A percentile compares a stretch with the other conserved stretches of the same genome.
These are phyloP conservation scores for Pseudopithomyces chartarum DNA, from an alignment of 2,329 filamentous ascomycete species.

Conservation along the genomic window DNA sequence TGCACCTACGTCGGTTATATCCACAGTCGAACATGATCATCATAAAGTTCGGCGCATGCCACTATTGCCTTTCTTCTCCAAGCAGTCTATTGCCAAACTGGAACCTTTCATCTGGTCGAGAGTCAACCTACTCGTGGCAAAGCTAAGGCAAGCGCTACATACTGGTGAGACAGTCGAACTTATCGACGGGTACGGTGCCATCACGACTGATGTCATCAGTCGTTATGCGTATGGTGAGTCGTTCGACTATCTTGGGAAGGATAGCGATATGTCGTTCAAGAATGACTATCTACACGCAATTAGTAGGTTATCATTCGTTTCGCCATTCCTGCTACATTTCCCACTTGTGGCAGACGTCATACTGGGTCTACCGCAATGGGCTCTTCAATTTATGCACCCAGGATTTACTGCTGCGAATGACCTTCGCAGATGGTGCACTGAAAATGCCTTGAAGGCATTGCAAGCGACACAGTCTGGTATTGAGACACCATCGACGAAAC, in stretches of 20 bases:
- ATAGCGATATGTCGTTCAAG: not conserved
- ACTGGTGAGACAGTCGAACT: conserved; percentile 4
- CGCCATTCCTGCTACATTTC: not conserved
- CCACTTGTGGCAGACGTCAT: conserved; percentile 1
- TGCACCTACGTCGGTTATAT: conserved; percentile 1
- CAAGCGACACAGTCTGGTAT: not conserved
- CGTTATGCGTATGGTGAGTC: conserved; percentile 13
- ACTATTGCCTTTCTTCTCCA: conserved; percentile 33
- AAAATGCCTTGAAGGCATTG: not conserved
- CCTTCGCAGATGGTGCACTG: conserved; percentile 1
- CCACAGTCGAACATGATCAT: conserved; percentile 25
- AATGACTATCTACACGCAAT: conserved; percentile 2
- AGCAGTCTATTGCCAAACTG: conserved; percentile 18
- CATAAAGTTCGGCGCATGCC: conserved; percentile 29
- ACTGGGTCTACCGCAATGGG: not conserved
- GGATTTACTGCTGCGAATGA: not conserved
- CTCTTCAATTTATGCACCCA: not conserved
- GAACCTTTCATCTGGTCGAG: conserved; percentile 24
- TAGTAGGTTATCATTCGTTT: not conserved
- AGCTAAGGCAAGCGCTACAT: conserved; percentile 5
- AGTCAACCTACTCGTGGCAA: conserved; percentile 9
- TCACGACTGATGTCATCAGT: conserved; percentile 21
- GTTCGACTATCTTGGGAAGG: conserved; percentile 7
- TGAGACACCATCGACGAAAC: not conserved
- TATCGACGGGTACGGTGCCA: conserved; percentile 7